Percentiles rank a stretch among this genome's conserved stretches.
Evolutionary conservation across 306 rosid species (phyloP).

Genomic region (Hylodesmum podocarpum): DNA sequence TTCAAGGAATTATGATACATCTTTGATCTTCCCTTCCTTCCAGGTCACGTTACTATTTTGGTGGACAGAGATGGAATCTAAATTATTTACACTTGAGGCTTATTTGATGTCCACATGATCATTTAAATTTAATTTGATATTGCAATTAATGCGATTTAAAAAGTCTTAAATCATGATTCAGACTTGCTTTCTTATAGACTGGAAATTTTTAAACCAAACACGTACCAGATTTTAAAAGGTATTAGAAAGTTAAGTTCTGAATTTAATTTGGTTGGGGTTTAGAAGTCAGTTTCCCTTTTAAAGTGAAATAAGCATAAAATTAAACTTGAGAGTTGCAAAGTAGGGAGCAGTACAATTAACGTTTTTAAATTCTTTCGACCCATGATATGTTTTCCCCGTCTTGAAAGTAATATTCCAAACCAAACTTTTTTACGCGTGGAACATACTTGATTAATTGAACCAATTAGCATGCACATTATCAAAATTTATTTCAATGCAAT

Average conservation of each 20-base stretch:
- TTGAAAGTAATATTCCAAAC: background rate
- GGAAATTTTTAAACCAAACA: background rate
- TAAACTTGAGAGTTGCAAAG: background rate
- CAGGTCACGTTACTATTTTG: background rate
- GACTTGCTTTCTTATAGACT: background rate
- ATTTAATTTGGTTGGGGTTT: background rate
- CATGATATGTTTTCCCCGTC: background rate
- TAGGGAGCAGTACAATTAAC: background rate
- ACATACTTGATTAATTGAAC: background rate
- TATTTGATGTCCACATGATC: background rate
- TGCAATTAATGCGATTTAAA: background rate
- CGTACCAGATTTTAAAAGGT: background rate
- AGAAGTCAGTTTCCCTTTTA: background rate
- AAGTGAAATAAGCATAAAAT: background rate
- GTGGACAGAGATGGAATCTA: background rate
- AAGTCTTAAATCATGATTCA: background rate
- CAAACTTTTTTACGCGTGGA: background rate
- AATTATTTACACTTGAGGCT: background rate
- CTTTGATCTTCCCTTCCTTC: background rate
- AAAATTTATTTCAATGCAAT: background rate
- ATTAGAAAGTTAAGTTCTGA: background rate
- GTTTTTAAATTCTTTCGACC: background rate
- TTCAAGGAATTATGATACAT: constrained; percentile 22
- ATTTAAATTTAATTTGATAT: background rate
- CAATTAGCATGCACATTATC: background rate